phyloP scores from a whole-genome alignment of 2,329 filamentous ascomycete genomes.

The Ophiostoma piceae region DNA sequence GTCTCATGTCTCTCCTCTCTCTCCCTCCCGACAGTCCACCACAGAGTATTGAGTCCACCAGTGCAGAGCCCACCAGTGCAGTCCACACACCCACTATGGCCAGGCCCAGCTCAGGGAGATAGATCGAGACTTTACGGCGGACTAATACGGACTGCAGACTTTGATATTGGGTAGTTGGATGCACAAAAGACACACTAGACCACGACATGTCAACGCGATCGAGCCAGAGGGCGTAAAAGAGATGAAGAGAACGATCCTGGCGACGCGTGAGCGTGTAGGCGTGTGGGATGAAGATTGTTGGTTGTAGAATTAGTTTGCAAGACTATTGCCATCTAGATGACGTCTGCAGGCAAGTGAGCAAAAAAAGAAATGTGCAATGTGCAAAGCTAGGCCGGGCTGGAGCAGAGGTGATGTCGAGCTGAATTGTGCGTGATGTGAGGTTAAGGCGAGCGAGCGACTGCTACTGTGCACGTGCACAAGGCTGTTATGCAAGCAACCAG shows the following conservation, averaged over 20 bases:
- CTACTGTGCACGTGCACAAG: conserved; percentile 8
- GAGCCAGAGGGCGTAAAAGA: conserved; percentile 8
- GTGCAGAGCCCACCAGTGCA: background rate
- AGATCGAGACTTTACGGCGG: background rate
- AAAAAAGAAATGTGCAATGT: background rate
- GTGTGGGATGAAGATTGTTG: background rate
- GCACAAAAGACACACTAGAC: conserved; percentile 3
- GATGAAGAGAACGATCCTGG: conserved; percentile 13
- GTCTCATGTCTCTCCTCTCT: background rate
- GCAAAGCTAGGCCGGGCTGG: background rate
- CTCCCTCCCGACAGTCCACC: background rate
- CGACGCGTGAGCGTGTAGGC: conserved; percentile 13
- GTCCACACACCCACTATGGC: conserved; percentile 4
- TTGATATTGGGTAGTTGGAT: background rate
- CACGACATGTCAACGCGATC: background rate
- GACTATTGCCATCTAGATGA: background rate
- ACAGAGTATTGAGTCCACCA: background rate
- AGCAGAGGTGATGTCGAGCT: background rate
- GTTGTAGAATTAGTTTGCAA: background rate
- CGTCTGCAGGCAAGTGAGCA: background rate
- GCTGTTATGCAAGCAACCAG: background rate
- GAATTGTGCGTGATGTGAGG: background rate
- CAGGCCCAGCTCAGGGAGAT: background rate
- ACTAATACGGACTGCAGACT: background rate
- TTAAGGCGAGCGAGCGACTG: no score